These are phyloP conservation scores for Lathyrus sativus DNA, from an alignment of 306 rosid species.

Conservation along the genomic window DNA sequence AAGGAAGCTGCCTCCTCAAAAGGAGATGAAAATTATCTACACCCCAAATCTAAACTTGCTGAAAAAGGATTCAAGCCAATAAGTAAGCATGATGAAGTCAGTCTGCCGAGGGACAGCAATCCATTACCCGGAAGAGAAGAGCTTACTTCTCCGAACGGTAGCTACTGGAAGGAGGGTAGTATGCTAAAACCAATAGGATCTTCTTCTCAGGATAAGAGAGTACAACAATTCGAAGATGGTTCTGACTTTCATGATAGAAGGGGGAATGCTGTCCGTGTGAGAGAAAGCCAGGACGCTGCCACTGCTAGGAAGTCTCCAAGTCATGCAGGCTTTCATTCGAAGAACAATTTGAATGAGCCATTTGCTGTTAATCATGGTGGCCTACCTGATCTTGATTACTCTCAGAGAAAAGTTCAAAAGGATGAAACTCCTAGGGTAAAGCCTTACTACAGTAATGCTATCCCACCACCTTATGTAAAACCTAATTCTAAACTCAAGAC, in stretches of 20 bases:
- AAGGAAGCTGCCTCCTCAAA: constrained; percentile 48
- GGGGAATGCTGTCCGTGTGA: constrained; percentile 46
- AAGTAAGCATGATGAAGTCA: constrained; percentile 45
- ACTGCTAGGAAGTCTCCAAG: constrained; percentile 46
- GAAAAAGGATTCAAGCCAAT: constrained; percentile 48
- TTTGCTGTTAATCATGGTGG: constrained; percentile 44
- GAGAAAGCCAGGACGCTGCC: constrained; percentile 46
- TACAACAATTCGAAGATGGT: constrained; percentile 48
- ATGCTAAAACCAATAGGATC: constrained; percentile 46
- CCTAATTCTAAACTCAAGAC: constrained; percentile 55
- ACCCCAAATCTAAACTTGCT: constrained; percentile 46
- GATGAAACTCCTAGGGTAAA: constrained; percentile 58
- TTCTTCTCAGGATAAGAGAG: constrained; percentile 60
- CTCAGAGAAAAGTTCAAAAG: constrained; percentile 45
- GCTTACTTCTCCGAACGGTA: constrained; percentile 45
- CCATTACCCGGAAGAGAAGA: constrained; percentile 49
- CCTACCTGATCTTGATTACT: constrained; percentile 40
- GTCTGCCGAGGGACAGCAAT: constrained; percentile 44
- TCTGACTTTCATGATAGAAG: constrained; percentile 44
- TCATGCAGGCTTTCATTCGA: constrained; percentile 43
- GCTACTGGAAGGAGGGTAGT: constrained; percentile 48
- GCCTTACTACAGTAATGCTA: constrained; percentile 53
- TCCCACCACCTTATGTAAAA: constrained; percentile 92
- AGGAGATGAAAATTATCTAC: constrained; percentile 46
- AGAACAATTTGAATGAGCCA: constrained; percentile 48